These are phyloP conservation scores for Sugiyamaella qingdaonensis DNA, from an alignment of 805 yeast genomes.

Conservation along the genomic window DNA sequence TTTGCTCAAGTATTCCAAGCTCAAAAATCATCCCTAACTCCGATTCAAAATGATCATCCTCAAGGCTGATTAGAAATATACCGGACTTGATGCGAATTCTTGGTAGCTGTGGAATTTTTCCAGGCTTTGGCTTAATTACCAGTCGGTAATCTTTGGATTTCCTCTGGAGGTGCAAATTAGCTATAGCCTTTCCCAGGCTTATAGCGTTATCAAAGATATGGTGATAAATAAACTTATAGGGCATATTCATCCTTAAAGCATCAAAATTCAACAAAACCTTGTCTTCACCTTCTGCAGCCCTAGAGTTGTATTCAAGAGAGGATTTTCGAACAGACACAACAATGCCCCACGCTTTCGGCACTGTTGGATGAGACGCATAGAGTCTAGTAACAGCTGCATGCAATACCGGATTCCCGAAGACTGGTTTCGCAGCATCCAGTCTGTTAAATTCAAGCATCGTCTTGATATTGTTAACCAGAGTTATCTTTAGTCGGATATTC, in stretches of 20 bases:
- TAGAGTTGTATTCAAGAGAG: slow-evolving; percentile 18
- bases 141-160: slow-evolving; percentile 21
- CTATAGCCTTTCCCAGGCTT: slow-evolving; percentile 59
- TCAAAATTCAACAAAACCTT: slow-evolving; percentile 29
- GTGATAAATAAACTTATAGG: slow-evolving; percentile 71
- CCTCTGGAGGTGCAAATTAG: slow-evolving; percentile 43
- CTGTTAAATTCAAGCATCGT: slow-evolving; percentile 44
- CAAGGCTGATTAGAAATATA: slow-evolving; percentile 60
- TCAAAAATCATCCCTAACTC: slow-evolving; percentile 62
- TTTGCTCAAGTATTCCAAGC: slow-evolving; percentile 55
- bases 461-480: slow-evolving; percentile 46
- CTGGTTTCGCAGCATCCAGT: slow-evolving; percentile 29
- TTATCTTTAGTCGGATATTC: slow-evolving; percentile 33
- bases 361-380: slow-evolving; percentile 49
- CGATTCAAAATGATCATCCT: slow-evolving; percentile 87
- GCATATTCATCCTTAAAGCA: slow-evolving; percentile 43
- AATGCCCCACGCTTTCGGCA: slow-evolving; percentile 36
- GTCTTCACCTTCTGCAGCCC: slow-evolving; percentile 17
- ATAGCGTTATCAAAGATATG: slow-evolving; percentile 75
- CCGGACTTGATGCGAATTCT: slow-evolving; percentile 50
- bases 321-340: slow-evolving; percentile 29
- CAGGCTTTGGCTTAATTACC: slow-evolving; percentile 27
- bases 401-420: slow-evolving; percentile 30
- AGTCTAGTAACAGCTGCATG: slow-evolving; percentile 39
- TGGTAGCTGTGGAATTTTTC: slow-evolving; percentile 36